These are phyloP conservation scores for Paragyromitra xinjiangensis DNA, from an alignment of 495 filamentous ascomycete genomes.

Conservation along the genomic window DNA sequence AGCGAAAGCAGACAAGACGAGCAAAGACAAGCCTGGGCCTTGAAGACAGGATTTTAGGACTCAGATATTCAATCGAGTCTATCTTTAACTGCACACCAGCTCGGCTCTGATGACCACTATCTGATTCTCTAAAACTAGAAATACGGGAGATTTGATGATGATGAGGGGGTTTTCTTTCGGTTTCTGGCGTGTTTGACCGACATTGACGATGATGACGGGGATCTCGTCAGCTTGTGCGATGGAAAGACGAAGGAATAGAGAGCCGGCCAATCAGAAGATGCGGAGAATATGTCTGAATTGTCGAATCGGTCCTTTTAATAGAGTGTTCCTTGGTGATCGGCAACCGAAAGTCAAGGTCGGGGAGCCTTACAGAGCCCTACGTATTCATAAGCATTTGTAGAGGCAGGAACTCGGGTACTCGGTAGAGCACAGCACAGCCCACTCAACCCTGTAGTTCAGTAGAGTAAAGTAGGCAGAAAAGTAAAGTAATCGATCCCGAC, in stretches of 20 bases:
- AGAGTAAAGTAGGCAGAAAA: not conserved
- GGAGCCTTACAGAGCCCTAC: not conserved
- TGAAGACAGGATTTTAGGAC: not conserved
- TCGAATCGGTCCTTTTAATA: constrained; percentile 26
- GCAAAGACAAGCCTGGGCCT: not conserved
- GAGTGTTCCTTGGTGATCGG: constrained; percentile 21
- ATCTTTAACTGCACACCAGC: constrained; percentile 11
- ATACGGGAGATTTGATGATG: constrained; percentile 24
- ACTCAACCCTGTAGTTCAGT: not conserved
- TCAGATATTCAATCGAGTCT: constrained; percentile 7
- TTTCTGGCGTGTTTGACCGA: constrained; percentile 21
- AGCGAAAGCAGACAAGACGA: constrained; percentile 5
- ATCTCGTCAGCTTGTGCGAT: constrained; percentile 18
- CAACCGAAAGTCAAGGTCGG: constrained; percentile 23
- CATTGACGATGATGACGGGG: not conserved
- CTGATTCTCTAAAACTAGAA: not conserved
- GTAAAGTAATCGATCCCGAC: not conserved
- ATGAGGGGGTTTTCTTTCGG: not conserved
- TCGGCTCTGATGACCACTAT: constrained; percentile 5
- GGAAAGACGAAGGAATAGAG: constrained; percentile 21
- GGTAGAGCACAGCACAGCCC: constrained; percentile 17
- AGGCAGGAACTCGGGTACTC: not conserved
- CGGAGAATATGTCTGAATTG: constrained; percentile 40
- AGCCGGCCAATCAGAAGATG: constrained; percentile 18
- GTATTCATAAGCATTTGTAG: constrained; percentile 13